Evolutionary conservation across 305 asterid genomes (phyloP).

Genomic region (Ajuga reptans): DNA sequence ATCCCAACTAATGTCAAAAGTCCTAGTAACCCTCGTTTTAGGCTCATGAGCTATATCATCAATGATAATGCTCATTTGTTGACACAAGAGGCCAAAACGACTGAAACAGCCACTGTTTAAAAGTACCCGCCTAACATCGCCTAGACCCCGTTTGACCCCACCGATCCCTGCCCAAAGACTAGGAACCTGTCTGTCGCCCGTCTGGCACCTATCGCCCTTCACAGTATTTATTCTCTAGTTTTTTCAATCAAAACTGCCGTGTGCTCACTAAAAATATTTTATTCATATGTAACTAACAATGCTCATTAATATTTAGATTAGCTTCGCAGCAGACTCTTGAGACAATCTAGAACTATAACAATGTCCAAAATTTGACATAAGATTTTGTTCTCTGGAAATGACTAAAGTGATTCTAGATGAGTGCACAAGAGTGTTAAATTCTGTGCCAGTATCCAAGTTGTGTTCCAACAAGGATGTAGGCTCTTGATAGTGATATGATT

Average conservation of each 20-base stretch:
- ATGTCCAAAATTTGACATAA: neutral
- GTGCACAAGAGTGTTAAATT: neutral
- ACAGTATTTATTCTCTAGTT: neutral
- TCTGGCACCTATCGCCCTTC: neutral
- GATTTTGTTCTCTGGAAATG: neutral
- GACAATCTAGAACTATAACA: neutral
- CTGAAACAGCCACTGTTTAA: neutral
- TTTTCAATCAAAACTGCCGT: neutral
- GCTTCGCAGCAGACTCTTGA: neutral
- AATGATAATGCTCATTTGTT: neutral
- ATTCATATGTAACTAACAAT: neutral
- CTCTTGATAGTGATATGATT: neutral
- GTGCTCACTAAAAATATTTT: neutral
- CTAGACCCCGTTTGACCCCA: neutral
- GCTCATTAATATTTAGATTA: neutral
- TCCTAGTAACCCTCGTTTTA: neutral
- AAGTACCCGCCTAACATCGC: neutral
- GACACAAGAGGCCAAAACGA: neutral
- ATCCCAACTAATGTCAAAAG: constrained; percentile 5
- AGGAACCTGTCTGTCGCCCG: neutral
- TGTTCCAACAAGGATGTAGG: neutral
- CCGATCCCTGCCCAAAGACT: neutral
- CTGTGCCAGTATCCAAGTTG: neutral
- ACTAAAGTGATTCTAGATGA: neutral
- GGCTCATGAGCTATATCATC: neutral